Evolutionary conservation across 495 filamentous ascomycete species (phyloP).

Genomic region (Penicillium argentinense): DNA sequence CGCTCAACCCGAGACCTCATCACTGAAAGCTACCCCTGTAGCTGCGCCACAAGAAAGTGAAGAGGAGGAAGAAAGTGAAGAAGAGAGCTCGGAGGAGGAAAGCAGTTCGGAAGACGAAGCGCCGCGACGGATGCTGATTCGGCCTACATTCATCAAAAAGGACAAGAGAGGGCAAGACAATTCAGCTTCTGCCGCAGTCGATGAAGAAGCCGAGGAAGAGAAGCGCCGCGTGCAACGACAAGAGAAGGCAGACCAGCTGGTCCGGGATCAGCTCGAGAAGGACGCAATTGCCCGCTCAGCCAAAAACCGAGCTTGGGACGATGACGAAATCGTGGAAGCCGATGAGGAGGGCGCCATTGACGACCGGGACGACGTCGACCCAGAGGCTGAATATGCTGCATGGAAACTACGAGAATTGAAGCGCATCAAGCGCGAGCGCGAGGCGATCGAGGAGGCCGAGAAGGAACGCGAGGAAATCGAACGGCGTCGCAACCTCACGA

Average conservation of each 20-base stretch:
- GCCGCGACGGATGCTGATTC: constrained; percentile 69
- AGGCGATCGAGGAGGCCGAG: constrained; percentile 79
- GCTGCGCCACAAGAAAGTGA: constrained; percentile 51
- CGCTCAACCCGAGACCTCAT: constrained; percentile 2
- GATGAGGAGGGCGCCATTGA: constrained; percentile 70
- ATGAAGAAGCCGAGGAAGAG: constrained; percentile 56
- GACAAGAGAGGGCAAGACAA: constrained; percentile 54
- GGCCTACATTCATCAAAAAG: constrained; percentile 92
- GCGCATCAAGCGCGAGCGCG: constrained; percentile 81
- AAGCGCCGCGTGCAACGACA: constrained; percentile 53
- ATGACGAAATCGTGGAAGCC: constrained; percentile 65
- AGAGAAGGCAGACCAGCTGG: constrained; percentile 69
- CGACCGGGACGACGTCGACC: constrained; percentile 82
- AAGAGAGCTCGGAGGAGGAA: constrained; percentile 50
- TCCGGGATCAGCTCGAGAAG: constrained; percentile 85
- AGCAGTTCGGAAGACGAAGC: constrained; percentile 73
- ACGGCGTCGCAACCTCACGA: constrained; percentile 79
- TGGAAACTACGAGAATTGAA: constrained; percentile 94
- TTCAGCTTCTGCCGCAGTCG: constrained; percentile 36
- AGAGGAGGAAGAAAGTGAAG: constrained; percentile 56
- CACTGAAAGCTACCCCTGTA: constrained; percentile 1
- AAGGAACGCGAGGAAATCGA: constrained; percentile 88
- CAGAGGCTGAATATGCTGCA: constrained; percentile 83
- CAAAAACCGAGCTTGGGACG: constrained; percentile 83
- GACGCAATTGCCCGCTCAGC: constrained; percentile 71